phyloP scores from a whole-genome alignment of 164 flowering plant genomes.

The Tinospora cordifolia region DNA sequence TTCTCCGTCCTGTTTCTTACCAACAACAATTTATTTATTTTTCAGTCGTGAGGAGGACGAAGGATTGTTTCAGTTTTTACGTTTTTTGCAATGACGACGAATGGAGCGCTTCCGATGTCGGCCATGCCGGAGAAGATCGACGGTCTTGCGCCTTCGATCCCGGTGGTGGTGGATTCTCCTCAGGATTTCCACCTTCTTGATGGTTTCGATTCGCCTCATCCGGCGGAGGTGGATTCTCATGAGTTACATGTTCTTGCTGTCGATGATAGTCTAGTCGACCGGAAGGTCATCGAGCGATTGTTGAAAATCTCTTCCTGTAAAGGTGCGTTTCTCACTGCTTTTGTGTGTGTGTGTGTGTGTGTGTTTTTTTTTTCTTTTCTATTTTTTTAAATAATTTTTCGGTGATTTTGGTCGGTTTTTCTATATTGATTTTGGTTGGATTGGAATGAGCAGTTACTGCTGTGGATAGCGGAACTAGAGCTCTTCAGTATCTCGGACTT shows the following conservation, averaged over 20 bases:
- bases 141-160: background rate
- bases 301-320: constrained; percentile 70
- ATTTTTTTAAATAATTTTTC: background rate
- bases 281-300: constrained; percentile 77
- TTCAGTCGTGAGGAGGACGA: background rate
- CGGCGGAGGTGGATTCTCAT: constrained; percentile 16
- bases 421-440: constrained; percentile 1
- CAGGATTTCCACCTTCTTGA: no score
- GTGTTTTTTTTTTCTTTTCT: no score
- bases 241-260: constrained; percentile 87
- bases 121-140: background rate
- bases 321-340: constrained; percentile 32
- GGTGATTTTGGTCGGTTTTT: background rate
- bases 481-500: constrained; percentile 73
- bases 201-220: no score
- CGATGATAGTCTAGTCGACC: constrained; percentile 84
- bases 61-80: background rate
- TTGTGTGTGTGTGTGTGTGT: no score
- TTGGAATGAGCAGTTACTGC: constrained; percentile 63
- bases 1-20: background rate
- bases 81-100: background rate
- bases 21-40: background rate
- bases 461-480: constrained; percentile 82
- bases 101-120: background rate
- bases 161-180: no score